Conservation (phyloP, 768 basidiomycete genomes). For the Amanita subjunquillea region DNA sequence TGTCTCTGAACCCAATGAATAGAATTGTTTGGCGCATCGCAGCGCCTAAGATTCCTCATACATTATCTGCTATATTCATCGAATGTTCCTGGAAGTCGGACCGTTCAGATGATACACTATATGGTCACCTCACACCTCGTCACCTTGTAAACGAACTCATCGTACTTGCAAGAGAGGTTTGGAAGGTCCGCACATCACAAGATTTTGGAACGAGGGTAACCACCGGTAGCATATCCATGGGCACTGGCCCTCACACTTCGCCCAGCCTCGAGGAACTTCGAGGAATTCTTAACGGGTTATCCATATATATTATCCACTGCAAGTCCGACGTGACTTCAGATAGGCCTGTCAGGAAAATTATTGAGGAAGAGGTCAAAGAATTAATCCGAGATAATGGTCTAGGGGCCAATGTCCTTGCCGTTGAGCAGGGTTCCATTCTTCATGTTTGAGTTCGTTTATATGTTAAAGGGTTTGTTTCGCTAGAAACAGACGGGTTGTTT, state of each 20-base stretch:
- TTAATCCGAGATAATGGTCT: slow-evolving; percentile 52
- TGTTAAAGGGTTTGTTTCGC: not conserved
- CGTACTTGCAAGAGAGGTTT: slow-evolving; percentile 59
- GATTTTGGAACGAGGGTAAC: slow-evolving; percentile 24
- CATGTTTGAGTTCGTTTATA: slow-evolving; percentile 16
- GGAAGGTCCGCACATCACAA: slow-evolving; percentile 18
- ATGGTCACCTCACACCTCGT: slow-evolving; percentile 80
- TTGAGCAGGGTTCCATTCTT: slow-evolving; percentile 68
- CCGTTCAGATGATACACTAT: slow-evolving; percentile 56
- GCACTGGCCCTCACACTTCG: not conserved
- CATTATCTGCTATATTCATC: slow-evolving; percentile 77
- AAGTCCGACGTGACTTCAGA: slow-evolving; percentile 59
- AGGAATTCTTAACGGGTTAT: slow-evolving; percentile 46
- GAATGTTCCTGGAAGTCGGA: slow-evolving; percentile 87
- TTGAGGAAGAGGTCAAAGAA: slow-evolving; percentile 60
- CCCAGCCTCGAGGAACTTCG: slow-evolving; percentile 32
- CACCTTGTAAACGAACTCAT: slow-evolving; percentile 70
- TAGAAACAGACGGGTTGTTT: not conserved
- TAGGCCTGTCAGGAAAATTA: slow-evolving; percentile 50
- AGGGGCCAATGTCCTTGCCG: slow-evolving; percentile 62
- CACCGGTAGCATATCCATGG: not conserved
- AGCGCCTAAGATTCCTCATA: slow-evolving; percentile 62
- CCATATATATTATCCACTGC: slow-evolving; percentile 80
- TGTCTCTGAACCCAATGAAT: slow-evolving; percentile 51
- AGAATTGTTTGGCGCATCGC: slow-evolving; percentile 73